Percentiles rank a stretch among this genome's conserved stretches.
These are phyloP conservation scores for Lodderomyces jiufengensis DNA, from an alignment of 1,139 yeast genomes.

Conservation along the genomic window DNA sequence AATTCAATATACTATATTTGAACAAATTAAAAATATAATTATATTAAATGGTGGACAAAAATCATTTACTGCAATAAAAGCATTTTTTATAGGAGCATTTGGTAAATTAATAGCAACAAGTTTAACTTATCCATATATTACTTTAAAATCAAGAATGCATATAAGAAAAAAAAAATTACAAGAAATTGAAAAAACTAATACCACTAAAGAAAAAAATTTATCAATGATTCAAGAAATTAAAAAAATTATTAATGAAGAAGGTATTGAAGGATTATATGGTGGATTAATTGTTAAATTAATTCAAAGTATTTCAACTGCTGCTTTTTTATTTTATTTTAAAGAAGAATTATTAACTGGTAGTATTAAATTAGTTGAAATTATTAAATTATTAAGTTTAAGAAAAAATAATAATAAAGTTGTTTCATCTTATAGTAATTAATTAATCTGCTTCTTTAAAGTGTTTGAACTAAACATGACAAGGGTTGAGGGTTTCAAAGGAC, in stretches of 20 bases:
- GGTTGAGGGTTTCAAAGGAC: too few relatives aligned
- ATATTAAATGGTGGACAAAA: constrained; percentile 48
- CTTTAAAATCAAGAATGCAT: constrained; percentile 87
- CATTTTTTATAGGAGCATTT: constrained; percentile 82
- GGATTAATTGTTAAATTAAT: constrained; percentile 77
- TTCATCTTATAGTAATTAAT: too few relatives aligned
- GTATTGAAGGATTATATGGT: constrained; percentile 71
- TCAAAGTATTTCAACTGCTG: constrained; percentile 86
- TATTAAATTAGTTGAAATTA: constrained; percentile 40
- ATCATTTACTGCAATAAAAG: constrained; percentile 58
- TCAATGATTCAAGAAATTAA: constrained; percentile 44
- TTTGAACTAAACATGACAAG: too few relatives aligned
- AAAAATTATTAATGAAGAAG: constrained; percentile 64
- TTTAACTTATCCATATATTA: constrained; percentile 86
- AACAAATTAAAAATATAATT: constrained; percentile 71
- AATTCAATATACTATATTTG: constrained; percentile 87
- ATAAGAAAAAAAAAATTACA: constrained; percentile 44
- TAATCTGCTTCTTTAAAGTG: too few relatives aligned
- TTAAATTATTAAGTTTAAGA: constrained; percentile 28
- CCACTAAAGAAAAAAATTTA: constrained; percentile 22
- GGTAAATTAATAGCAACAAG: constrained; percentile 87
- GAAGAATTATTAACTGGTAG: constrained; percentile 69
- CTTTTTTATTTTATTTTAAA: constrained; percentile 85
- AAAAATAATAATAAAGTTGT: constrained; percentile 9
- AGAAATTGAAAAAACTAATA: constrained; percentile 13